Evolutionary conservation across 129 eudicot species (phyloP).

Genomic region (Oenanthe sinensis): DNA sequence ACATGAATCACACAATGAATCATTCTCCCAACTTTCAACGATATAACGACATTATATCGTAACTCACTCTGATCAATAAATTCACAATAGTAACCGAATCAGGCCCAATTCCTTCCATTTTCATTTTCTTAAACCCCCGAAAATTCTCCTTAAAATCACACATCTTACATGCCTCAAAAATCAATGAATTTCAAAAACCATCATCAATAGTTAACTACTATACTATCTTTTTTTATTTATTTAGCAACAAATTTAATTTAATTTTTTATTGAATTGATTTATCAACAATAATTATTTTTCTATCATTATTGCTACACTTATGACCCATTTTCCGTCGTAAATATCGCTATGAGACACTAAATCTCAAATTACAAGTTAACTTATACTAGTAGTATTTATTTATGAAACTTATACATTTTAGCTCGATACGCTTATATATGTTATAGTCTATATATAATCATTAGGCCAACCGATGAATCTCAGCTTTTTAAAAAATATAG

Average conservation of each 20-base stretch:
- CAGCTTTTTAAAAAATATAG: neutral
- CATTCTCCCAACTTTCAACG: constrained; percentile 14
- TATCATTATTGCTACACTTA: too few relatives aligned
- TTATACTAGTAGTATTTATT: too few relatives aligned
- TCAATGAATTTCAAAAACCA: constrained; percentile 15
- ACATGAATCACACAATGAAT: constrained; percentile 13
- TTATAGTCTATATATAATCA: neutral
- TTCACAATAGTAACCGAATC: constrained; percentile 16
- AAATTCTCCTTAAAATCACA: constrained; percentile 10
- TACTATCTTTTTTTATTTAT: too few relatives aligned
- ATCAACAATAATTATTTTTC: too few relatives aligned
- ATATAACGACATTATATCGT: constrained; percentile 12
- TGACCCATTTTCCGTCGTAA: too few relatives aligned
- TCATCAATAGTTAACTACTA: neutral
- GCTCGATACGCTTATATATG: too few relatives aligned
- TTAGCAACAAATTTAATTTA: too few relatives aligned
- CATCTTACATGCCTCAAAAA: constrained; percentile 12
- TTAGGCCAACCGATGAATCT: neutral
- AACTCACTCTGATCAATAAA: constrained; percentile 15
- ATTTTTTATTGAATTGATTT: too few relatives aligned
- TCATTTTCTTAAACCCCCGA: constrained; percentile 16
- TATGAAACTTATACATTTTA: too few relatives aligned
- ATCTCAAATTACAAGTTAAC: too few relatives aligned
- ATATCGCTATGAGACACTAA: too few relatives aligned
- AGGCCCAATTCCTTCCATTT: constrained; percentile 7